Evolutionary conservation across 2,329 filamentous ascomycete genomes (phyloP).

Genomic region (Aspergillus udagawae): DNA sequence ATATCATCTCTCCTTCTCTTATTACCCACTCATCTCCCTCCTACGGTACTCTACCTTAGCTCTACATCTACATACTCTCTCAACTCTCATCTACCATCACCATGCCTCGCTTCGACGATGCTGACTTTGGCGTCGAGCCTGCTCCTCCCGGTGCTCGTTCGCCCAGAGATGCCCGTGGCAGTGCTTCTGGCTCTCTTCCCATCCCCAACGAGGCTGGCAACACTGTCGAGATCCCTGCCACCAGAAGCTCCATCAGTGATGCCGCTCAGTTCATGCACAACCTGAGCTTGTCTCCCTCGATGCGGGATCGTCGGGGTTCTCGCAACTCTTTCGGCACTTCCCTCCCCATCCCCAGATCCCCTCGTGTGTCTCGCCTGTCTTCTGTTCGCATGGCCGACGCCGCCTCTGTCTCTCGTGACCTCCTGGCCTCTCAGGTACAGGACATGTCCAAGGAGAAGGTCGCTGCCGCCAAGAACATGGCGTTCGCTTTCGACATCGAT

Average conservation of each 20-base stretch:
- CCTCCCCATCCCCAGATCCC: conserved; percentile 67
- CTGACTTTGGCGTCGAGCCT: conserved; percentile 48
- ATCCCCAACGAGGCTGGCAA: conserved; percentile 46
- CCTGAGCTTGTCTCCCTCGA: conserved; percentile 63
- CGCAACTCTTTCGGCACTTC: conserved; percentile 73
- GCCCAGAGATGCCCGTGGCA: conserved; percentile 24
- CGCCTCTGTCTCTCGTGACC: conserved; percentile 57
- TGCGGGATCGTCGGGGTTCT: conserved; percentile 63
- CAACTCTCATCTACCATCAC: conserved; percentile 25
- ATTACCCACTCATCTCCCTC: background rate
- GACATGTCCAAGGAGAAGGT: conserved; percentile 64
- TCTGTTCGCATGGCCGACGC: conserved; percentile 52
- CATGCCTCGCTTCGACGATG: conserved; percentile 60
- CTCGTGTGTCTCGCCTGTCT: conserved; percentile 64
- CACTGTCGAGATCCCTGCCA: conserved; percentile 66
- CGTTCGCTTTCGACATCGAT: conserved; percentile 67
- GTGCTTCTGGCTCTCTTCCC: conserved; percentile 26
- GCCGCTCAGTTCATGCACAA: conserved; percentile 68
- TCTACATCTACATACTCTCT: background rate
- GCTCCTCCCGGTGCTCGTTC: conserved; percentile 21
- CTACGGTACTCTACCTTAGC: background rate
- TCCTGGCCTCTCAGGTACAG: conserved; percentile 67
- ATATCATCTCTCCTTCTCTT: conserved; percentile 10
- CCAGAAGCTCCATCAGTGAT: conserved; percentile 65
- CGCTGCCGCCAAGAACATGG: conserved; percentile 69